Conservation (phyloP, 2,329 filamentous ascomycete genomes). For the Penicillium corylophilum region DNA sequence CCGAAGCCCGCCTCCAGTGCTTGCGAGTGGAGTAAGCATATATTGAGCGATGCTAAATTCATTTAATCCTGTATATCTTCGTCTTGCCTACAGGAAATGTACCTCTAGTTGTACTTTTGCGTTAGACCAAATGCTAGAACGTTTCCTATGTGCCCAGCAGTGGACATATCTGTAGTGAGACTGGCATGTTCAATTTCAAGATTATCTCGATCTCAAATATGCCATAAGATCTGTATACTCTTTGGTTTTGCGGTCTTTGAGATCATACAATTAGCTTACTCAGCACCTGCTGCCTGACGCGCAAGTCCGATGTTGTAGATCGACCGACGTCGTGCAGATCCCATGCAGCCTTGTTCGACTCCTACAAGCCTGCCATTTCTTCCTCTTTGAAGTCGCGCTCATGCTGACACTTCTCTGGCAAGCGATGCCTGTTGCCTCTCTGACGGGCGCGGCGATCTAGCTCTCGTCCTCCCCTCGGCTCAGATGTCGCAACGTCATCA, state of each 20-base stretch:
- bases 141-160: slow-evolving; percentile 20
- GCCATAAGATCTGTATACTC: neutral
- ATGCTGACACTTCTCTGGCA: slow-evolving; percentile 21
- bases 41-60: slow-evolving; percentile 29
- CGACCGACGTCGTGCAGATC: neutral
- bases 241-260: neutral
- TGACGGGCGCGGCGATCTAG: slow-evolving; percentile 23
- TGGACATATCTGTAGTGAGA: neutral
- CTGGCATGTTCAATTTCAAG: neutral
- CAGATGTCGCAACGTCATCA: slow-evolving; percentile 26
- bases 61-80: slow-evolving; percentile 31
- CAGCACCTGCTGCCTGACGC: neutral
- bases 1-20: slow-evolving; percentile 85
- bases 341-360: neutral
- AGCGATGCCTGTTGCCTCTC: slow-evolving; percentile 22
- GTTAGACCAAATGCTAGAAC: slow-evolving; percentile 42
- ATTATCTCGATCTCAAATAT: neutral
- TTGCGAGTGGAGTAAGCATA: slow-evolving; percentile 69
- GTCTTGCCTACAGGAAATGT: slow-evolving; percentile 36
- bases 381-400: slow-evolving; percentile 2
- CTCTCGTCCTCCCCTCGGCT: slow-evolving; percentile 15
- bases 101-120: slow-evolving; percentile 40
- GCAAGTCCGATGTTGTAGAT: slow-evolving; percentile 17
- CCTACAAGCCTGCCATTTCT: neutral
- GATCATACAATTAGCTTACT: neutral